Evolutionary conservation across 495 filamentous ascomycete genomes (phyloP), one percentile per base, ranked within the genome.

Genomic region (Neurospora terricola): DNA sequence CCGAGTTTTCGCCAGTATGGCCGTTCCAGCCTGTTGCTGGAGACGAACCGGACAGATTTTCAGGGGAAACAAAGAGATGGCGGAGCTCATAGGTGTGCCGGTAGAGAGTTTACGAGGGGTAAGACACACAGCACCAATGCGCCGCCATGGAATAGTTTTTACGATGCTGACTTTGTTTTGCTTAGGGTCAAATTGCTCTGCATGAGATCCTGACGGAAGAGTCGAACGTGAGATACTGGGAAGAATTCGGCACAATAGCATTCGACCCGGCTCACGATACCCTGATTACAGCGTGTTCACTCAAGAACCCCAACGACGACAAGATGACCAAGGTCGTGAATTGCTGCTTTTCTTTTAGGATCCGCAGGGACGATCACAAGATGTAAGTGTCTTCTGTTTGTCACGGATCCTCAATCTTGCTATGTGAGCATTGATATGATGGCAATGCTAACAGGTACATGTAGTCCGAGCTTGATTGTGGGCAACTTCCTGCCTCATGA

Each of bases 1-100:
- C 80, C 92, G 96, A 45, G 93, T 99, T 11, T 99, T 99, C 83
- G 96, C 96, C 14, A 96, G 93, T 81, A 98, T 99, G 96, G 95
- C 96, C 30, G 94, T 98, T 73, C 96, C 96, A 4, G 96, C 96
- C 40, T 99, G 96, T 81, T 96, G 94, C 79, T 99, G 96, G 96
- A 88, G 96, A 76, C 87, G 96, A 78, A 98, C 96, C 0, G 96
- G 96, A 18, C 96, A 98, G 82, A 98, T 99, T 66, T 98, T 97
- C 80, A 89, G 96, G 73, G 96, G 95, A 3, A 99, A 99, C 80
- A 97, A 95, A 77, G 96, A 98, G 80, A 98, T 99, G 94, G 96
- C 96, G 34, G 93, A 98, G 80, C 86, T 99, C 59, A 96, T 99
- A 72, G 90, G 93, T 76, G 93, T 98, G 72, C 93, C 94, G 1